Base-by-base conservation (phyloP, 306 rosid genomes). In the Prunus mume region DNA sequence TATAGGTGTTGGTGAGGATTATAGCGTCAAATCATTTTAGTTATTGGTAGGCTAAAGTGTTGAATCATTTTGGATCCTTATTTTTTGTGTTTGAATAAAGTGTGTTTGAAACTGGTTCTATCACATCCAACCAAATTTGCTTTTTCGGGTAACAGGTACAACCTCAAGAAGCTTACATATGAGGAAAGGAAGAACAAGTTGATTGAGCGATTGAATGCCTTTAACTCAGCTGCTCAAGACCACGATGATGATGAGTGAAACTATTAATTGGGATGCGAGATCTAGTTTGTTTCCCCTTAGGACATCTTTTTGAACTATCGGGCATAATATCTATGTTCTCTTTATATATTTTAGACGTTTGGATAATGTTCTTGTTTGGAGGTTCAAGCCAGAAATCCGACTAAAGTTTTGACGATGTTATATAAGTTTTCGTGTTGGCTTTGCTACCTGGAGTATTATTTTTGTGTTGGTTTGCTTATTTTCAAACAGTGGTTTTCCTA, bases 101-200 rank as follows among this genome's bases (percentile, higher is more conserved):
- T 34, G 41, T 34, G 41, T 38, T 38, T 38, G 43, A 38, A 38
- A 38, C 43, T 38, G 7, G 9, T 38, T 38, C 9, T 38, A 38
- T 38, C 43, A 38, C 43, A 38, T 38, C 43, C 43, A 38, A 38
- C 43, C 43, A 38, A 38, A 38, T 38, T 38, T 38, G 43, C 43
- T 61, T 30, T 0, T 14, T 25, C 43, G 46, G 14, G 6, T 25
- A 25, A 65, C 71, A 90, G 96, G 79, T 86, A 41, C 72, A 86
- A 90, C 67, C 74, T 83, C 79, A 90, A 90, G 87, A 92, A 86
- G 85, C 93, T 92, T 60, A 90, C 96, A 5, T 90, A 86, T 2
- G 93, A 90, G 25, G 87, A 92, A 79, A 83, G 97, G 74, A 92
- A 90, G 80, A 73, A 72, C 5, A 81, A 78, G 51, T 80, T 92